A percentile compares a stretch with the other conserved stretches of the same genome.
Conservation (phyloP, 768 basidiomycete species). For the Pleurotus ostreatus region DNA sequence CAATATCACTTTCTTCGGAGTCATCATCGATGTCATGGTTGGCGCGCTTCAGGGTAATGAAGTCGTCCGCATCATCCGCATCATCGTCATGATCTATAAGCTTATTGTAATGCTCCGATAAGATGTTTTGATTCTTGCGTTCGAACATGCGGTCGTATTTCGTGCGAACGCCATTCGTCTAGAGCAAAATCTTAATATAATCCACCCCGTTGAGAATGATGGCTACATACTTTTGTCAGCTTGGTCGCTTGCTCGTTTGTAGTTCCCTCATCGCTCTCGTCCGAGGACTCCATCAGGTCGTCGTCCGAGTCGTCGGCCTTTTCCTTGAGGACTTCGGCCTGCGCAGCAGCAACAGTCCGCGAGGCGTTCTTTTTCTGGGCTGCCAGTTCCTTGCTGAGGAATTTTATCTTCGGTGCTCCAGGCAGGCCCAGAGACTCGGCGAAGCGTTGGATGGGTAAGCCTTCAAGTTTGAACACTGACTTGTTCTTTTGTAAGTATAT, state of each 20-base stretch:
- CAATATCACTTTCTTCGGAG: slow-evolving; percentile 19
- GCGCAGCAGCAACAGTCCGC: slow-evolving; percentile 34
- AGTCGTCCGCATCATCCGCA: slow-evolving; percentile 53
- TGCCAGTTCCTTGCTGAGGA: slow-evolving; percentile 61
- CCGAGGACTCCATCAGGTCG: slow-evolving; percentile 26
- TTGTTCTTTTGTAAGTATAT: slow-evolving; percentile 94
- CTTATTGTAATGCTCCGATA: slow-evolving; percentile 87
- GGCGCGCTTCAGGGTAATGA: slow-evolving; percentile 90
- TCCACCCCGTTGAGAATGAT: background rate
- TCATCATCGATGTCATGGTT: slow-evolving; percentile 63
- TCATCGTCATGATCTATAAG: slow-evolving; percentile 68
- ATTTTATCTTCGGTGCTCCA: slow-evolving; percentile 94
- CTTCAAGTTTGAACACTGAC: slow-evolving; percentile 79
- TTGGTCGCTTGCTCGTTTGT: slow-evolving; percentile 22
- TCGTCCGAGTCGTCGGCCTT: slow-evolving; percentile 14
- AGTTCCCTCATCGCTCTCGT: slow-evolving; percentile 21
- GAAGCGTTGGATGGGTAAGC: slow-evolving; percentile 78
- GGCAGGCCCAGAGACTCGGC: slow-evolving; percentile 91
- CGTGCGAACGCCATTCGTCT: slow-evolving; percentile 58
- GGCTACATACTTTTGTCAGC: slow-evolving; percentile 35
- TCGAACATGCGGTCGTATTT: slow-evolving; percentile 99
- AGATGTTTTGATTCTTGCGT: slow-evolving; percentile 89
- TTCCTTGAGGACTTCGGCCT: slow-evolving; percentile 23
- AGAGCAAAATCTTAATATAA: background rate
- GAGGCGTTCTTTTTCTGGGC: slow-evolving; percentile 77